A percentile compares a stretch with the other conserved stretches of the same genome.
Evolutionary conservation across 768 basidiomycete species (phyloP).

Genomic region (Botryobasidium botryosum): DNA sequence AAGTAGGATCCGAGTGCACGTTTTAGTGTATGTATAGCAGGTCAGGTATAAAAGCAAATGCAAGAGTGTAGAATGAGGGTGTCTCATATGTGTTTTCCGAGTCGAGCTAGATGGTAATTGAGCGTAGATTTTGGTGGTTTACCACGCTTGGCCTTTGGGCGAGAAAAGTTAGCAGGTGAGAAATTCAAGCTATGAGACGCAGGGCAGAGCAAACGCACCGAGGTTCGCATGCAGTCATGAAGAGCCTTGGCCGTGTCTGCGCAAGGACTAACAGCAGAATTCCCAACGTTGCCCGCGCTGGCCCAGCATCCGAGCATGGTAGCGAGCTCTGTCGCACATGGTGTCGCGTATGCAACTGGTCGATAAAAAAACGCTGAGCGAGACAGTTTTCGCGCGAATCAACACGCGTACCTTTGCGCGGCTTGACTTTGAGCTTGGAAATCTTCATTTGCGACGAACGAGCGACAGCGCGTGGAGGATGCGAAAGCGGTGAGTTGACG

Average conservation of each 20-base stretch:
- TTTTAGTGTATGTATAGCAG: neutral
- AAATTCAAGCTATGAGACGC: neutral
- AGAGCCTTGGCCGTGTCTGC: constrained; percentile 40
- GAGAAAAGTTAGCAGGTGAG: constrained; percentile 1
- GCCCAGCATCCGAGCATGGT: constrained; percentile 82
- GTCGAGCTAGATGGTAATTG: constrained; percentile 77
- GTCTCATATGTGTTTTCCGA: constrained; percentile 18
- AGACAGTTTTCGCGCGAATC: neutral
- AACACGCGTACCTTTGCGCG: constrained; percentile 40
- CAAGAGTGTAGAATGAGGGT: neutral
- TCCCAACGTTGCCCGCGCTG: constrained; percentile 43
- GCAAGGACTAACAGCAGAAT: constrained; percentile 34
- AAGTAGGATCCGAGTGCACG: no score
- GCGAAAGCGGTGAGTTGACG: neutral
- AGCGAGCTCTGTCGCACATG: constrained; percentile 53
- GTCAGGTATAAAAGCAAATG: neutral
- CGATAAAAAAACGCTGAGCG: neutral
- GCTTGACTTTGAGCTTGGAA: constrained; percentile 63
- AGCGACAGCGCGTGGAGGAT: neutral
- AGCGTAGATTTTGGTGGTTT: constrained; percentile 60
- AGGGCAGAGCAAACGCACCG: constrained; percentile 32
- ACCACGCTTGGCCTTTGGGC: constrained; percentile 42
- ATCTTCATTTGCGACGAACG: constrained; percentile 16
- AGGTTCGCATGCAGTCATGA: constrained; percentile 71
- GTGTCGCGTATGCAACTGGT: constrained; percentile 27